Evolutionary conservation across 2,329 filamentous ascomycete genomes (phyloP), one percentile per base, ranked within the genome.

Genomic region (Fusarium mangiferae): DNA sequence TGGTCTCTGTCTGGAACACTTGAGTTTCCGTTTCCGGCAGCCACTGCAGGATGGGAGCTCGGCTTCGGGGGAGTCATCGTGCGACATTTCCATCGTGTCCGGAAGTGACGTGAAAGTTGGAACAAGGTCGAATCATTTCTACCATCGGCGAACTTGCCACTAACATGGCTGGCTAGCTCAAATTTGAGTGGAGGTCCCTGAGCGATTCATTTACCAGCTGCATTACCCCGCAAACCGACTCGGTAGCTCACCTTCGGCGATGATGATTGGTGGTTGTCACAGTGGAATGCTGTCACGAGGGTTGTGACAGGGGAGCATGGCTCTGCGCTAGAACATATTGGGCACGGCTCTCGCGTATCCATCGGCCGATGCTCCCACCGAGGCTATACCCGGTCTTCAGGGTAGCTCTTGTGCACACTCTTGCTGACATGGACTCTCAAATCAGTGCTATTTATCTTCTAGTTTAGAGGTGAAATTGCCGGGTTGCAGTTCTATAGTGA

Each of bases 11-110:
- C 70, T 48, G 2, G 70, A 73, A 22, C 70, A 73, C 48, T 68
- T 73, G 24, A 73, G 63, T 54, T 73, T 73, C 13, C 70, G 70
- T 30, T 65, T 68, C 35, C 70, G 54, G 26, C 70, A 73, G 10
- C 70, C 46, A 12, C 51, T 44, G 26, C 70, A 73, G 3, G 68
- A 73, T 4, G 70, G 70, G 3, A 73, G 44, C 55, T 60, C 59
- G 54, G 58, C 39, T 22, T 67, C 69, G 51, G 57, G 46, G 30
- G 38, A 65, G 48, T 30, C 30, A 11, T 65, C 62, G 62, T 65
- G 49, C 62, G 62, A 51, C 6, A 13, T 24, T 35, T 51, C 22
- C 48, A 51, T 51, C 26, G 10, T 35, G 22, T 18, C 17, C 30
- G 28, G 48, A 17, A n/a, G 30, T 51, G 48, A 35, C 22, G 8